Percentiles rank a stretch among this genome's conserved stretches.
Evolutionary conservation across 2,329 filamentous ascomycete genomes (phyloP).

Genomic region (Diaporthe ilicicola): DNA sequence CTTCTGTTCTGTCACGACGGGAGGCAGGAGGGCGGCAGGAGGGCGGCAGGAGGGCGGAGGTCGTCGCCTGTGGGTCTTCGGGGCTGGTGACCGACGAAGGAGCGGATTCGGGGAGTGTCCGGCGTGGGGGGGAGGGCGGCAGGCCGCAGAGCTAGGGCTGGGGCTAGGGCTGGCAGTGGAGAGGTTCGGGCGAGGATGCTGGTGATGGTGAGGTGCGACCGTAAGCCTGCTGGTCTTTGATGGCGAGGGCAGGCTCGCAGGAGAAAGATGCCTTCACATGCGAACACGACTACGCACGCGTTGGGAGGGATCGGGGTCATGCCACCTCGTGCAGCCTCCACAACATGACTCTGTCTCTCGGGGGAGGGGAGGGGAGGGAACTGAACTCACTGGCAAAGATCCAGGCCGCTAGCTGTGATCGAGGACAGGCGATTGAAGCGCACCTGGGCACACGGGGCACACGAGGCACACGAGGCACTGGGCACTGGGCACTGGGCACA

Average conservation of each 20-base stretch:
- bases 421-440: background rate
- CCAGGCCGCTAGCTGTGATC: background rate
- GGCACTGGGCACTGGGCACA: background rate
- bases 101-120: constrained; percentile 28
- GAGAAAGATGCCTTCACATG: constrained; percentile 19
- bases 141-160: constrained; percentile 27
- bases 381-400: constrained; percentile 23
- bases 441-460: background rate
- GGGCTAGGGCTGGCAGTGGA: constrained; percentile 18
- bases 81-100: constrained; percentile 27
- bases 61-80: constrained; percentile 28
- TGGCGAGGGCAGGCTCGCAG: background rate
- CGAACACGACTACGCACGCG: constrained; percentile 3
- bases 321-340: constrained; percentile 1
- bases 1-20: constrained; percentile 39
- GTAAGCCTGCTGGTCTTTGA: constrained; percentile 29
- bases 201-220: constrained; percentile 29
- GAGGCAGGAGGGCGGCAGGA: constrained; percentile 36
- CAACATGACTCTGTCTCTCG: background rate
- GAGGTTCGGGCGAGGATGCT: background rate
- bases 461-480: too few relatives aligned
- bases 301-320: constrained; percentile 15
- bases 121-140: constrained; percentile 27
- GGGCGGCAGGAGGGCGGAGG: constrained; percentile 30
- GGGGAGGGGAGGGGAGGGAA: background rate